These are phyloP conservation scores for Quercus phellos DNA, from an alignment of 331 rosid species.

Conservation along the genomic window DNA sequence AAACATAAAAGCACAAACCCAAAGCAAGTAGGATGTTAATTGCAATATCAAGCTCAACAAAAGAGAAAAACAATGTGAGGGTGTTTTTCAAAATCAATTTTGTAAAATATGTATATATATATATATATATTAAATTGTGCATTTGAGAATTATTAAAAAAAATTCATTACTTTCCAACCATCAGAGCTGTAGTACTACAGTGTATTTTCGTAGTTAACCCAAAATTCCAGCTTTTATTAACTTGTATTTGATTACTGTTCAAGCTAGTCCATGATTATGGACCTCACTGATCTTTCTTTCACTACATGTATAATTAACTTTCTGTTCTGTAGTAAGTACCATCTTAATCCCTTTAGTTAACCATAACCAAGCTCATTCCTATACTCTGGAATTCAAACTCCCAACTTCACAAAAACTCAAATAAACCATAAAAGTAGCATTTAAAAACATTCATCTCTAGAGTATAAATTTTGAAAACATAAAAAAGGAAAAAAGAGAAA, in stretches of 20 bases:
- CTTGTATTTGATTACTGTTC: background rate
- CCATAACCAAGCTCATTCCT: background rate
- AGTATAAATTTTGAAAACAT: no score
- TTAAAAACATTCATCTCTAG: background rate
- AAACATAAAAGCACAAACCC: conserved; percentile 16
- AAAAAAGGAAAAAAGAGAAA: background rate
- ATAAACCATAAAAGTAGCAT: background rate
- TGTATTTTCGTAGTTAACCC: background rate
- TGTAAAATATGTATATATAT: no score
- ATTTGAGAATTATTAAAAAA: background rate
- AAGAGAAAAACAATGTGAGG: no score
- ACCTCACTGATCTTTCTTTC: background rate
- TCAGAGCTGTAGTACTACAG: background rate
- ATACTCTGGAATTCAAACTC: background rate
- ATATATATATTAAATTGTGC: background rate
- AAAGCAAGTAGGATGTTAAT: conserved; percentile 15
- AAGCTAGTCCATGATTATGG: background rate
- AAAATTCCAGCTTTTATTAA: background rate
- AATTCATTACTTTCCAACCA: background rate
- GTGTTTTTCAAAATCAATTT: no score
- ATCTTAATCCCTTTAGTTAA: background rate
- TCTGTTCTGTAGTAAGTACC: background rate
- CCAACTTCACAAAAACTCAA: background rate
- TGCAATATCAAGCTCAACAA: conserved; percentile 2
- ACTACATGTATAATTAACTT: background rate